phyloP scores from a whole-genome alignment of 73 alveolate genomes.

The Paramecium bursaria region DNA sequence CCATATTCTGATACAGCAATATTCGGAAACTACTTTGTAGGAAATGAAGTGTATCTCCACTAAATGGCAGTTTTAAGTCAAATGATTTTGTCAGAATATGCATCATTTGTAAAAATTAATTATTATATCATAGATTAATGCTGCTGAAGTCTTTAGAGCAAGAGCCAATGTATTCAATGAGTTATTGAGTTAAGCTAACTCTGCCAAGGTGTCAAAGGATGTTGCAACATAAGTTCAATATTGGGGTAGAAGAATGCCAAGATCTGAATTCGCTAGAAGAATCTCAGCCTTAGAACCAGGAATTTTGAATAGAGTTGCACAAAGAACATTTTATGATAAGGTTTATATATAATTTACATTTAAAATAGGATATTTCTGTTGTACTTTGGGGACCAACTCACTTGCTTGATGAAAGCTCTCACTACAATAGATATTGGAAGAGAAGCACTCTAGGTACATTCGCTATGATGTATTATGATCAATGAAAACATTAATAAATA shows the following conservation, averaged over 20 bases:
- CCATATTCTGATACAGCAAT: conserved; percentile 85
- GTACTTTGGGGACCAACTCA: conserved; percentile 73
- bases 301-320: conserved; percentile 66
- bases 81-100: conserved; percentile 67
- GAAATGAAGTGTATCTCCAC: conserved; percentile 83
- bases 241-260: conserved; percentile 84
- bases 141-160: conserved; percentile 85
- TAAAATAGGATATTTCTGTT: conserved; percentile 59
- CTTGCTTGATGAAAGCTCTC: conserved; percentile 57
- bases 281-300: conserved; percentile 75
- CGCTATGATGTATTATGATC: conserved; percentile 55
- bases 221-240: conserved; percentile 63
- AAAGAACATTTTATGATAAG: conserved; percentile 70
- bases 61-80: conserved; percentile 71
- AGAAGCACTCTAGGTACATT: conserved; percentile 70
- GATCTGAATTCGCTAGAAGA: conserved; percentile 85
- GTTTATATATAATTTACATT: not conserved
- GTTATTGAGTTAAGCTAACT: conserved; percentile 69
- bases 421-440: conserved; percentile 69
- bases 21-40: conserved; percentile 81
- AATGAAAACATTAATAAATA: conserved; percentile 4
- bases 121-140: conserved; percentile 36
- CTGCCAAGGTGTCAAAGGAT: conserved; percentile 70
- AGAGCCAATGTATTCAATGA: conserved; percentile 80
- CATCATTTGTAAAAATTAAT: conserved; percentile 27